Percentiles rank a stretch among this genome's conserved stretches.
Conservation (phyloP, 2,329 filamentous ascomycete species). For the Xylariaceae sp. region DNA sequence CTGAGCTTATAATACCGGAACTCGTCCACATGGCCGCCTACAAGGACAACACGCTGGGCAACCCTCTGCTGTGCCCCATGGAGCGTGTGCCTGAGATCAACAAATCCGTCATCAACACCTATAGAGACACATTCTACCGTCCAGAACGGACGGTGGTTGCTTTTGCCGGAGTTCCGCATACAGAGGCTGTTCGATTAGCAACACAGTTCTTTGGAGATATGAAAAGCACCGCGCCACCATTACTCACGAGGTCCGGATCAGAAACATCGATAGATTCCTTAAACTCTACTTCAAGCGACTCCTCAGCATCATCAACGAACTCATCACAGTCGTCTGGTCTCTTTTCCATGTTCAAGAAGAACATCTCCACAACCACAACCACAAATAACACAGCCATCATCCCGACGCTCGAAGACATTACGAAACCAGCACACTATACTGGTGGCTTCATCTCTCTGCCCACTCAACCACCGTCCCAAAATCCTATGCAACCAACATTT, state of each 20-base stretch:
- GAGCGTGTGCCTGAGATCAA: slow-evolving; percentile 76
- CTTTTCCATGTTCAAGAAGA: slow-evolving; percentile 85
- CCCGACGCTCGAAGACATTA: slow-evolving; percentile 52
- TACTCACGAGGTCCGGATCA: slow-evolving; percentile 52
- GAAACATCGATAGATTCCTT: slow-evolving; percentile 50
- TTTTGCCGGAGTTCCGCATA: slow-evolving; percentile 86
- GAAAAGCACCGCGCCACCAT: slow-evolving; percentile 50
- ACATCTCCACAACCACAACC: slow-evolving; percentile 64
- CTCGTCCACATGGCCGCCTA: slow-evolving; percentile 93
- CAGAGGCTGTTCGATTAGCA: slow-evolving; percentile 71
- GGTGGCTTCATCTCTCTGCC: slow-evolving; percentile 89
- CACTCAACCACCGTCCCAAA: slow-evolving; percentile 70
- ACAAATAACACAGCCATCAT: slow-evolving; percentile 51
- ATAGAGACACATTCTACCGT: slow-evolving; percentile 77
- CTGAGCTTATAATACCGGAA: slow-evolving; percentile 92
- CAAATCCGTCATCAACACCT: slow-evolving; percentile 67
- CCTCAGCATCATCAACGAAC: slow-evolving; percentile 31
- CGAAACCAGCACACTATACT: slow-evolving; percentile 74
- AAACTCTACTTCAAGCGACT: slow-evolving; percentile 31
- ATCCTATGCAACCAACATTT: slow-evolving; percentile 73
- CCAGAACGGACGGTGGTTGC: slow-evolving; percentile 92
- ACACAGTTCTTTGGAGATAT: slow-evolving; percentile 92
- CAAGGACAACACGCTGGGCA: slow-evolving; percentile 92
- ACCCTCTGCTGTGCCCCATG: slow-evolving; percentile 85
- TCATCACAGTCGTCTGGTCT: slow-evolving; percentile 46